Evolutionary conservation across 1,139 yeast genomes (phyloP).

Genomic region (Chernovozyma aurita): DNA sequence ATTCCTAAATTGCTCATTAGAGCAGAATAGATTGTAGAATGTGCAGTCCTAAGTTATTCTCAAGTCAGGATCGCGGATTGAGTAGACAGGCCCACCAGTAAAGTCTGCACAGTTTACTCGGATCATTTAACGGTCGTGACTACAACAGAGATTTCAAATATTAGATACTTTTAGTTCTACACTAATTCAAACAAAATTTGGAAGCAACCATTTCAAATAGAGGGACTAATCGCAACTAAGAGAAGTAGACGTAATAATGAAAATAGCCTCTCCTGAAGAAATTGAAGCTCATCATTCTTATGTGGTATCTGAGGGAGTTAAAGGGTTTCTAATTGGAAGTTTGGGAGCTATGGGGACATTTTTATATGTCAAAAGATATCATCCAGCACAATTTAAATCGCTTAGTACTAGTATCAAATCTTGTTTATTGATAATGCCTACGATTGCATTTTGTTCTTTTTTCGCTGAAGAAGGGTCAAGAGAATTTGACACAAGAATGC

Average conservation of each 20-base stretch:
- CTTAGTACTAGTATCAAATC: constrained; percentile 40
- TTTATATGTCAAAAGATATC: constrained; percentile 29
- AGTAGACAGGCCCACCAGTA: too few relatives aligned
- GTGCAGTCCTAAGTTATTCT: too few relatives aligned
- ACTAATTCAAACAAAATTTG: too few relatives aligned
- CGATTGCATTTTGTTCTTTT: constrained; percentile 35
- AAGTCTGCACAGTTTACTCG: too few relatives aligned
- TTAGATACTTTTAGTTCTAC: too few relatives aligned
- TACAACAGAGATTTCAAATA: too few relatives aligned
- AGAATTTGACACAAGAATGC: constrained; percentile 40
- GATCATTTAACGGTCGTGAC: too few relatives aligned
- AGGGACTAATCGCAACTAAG: too few relatives aligned
- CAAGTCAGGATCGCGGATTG: too few relatives aligned
- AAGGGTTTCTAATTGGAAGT: constrained; percentile 39
- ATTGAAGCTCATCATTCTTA: constrained; percentile 38
- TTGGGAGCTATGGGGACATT: constrained; percentile 30
- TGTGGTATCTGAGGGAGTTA: constrained; percentile 33
- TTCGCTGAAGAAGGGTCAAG: constrained; percentile 49
- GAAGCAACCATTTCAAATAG: too few relatives aligned
- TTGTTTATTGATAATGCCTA: constrained; percentile 38
- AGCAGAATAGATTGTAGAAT: too few relatives aligned
- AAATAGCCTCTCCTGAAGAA: constrained; percentile 36
- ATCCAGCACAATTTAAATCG: constrained; percentile 28
- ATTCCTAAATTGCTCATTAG: too few relatives aligned
- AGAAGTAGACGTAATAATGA: constrained; percentile 30